Conservation (phyloP, 306 rosid genomes). For the Lithocarpus polystachyus region DNA sequence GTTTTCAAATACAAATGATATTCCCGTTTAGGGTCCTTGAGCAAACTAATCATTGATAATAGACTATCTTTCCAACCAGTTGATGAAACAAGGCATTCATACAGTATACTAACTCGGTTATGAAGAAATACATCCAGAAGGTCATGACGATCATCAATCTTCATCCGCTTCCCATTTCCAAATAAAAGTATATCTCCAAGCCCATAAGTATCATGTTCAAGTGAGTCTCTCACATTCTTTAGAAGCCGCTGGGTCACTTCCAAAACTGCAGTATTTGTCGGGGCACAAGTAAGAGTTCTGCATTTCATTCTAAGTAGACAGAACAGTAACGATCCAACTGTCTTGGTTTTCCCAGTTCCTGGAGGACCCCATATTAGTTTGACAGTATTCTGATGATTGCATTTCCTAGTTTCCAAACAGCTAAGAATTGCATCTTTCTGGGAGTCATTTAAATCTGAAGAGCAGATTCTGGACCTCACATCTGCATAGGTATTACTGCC, state of each 20-base stretch:
- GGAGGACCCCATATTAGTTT: slow-evolving; percentile 76
- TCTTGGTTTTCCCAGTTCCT: slow-evolving; percentile 66
- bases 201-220: slow-evolving; percentile 7
- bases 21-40: slow-evolving; percentile 18
- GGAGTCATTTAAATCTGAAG: slow-evolving; percentile 43
- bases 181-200: slow-evolving; percentile 35
- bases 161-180: slow-evolving; percentile 24
- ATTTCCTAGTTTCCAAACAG: slow-evolving; percentile 30
- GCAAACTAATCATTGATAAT: slow-evolving; percentile 9
- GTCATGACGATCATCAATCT: background rate
- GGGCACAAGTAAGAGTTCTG: slow-evolving; percentile 61
- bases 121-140: slow-evolving; percentile 16
- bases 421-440: slow-evolving; percentile 41
- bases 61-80: slow-evolving; percentile 16
- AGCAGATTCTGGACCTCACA: background rate
- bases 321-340: slow-evolving; percentile 35
- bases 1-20: slow-evolving; percentile 23
- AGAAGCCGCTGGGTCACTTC: slow-evolving; percentile 35
- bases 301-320: slow-evolving; percentile 26
- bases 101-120: slow-evolving; percentile 3
- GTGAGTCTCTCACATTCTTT: background rate
- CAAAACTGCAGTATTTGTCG: slow-evolving; percentile 55
- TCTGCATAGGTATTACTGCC: background rate
- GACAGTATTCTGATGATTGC: slow-evolving; percentile 23
- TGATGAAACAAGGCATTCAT: background rate